Conservation (phyloP, 1,284 basidiomycete species). For the Rhodotorula sp. region DNA sequence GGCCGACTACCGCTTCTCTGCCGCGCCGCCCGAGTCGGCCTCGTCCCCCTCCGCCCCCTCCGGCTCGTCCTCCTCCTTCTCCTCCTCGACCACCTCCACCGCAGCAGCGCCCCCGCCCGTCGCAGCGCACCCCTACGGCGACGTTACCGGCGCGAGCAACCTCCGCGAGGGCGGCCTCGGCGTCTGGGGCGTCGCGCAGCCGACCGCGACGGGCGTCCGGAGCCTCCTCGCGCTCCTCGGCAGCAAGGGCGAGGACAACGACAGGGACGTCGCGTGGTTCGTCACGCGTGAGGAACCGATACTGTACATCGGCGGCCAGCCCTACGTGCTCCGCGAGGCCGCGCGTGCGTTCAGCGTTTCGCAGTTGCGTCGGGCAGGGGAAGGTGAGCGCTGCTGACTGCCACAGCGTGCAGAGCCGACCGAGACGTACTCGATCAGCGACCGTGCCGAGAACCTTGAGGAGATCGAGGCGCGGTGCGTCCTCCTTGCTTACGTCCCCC, state of each 20-base stretch:
- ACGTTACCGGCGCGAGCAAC: conserved; percentile 88
- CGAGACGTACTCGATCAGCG: conserved; percentile 77
- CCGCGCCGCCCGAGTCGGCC: not conserved
- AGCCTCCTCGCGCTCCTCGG: conserved; percentile 86
- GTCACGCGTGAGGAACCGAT: conserved; percentile 57
- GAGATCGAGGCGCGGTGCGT: conserved; percentile 77
- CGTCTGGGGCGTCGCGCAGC: conserved; percentile 92
- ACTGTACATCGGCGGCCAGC: conserved; percentile 78
- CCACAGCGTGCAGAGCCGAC: conserved; percentile 66
- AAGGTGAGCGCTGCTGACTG: not conserved
- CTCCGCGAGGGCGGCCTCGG: conserved; percentile 82
- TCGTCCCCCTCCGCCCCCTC: not conserved
- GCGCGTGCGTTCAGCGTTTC: not conserved
- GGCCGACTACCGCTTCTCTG: conserved; percentile 35
- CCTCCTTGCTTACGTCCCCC: not conserved
- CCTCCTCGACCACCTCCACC: not conserved
- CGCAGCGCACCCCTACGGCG: not conserved
- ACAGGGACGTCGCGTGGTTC: conserved; percentile 56
- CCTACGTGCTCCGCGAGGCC: conserved; percentile 93
- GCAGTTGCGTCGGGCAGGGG: too few species aligned
- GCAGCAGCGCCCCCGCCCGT: too few species aligned
- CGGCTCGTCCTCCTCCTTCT: conserved; percentile 3
- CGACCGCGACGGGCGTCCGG: conserved; percentile 86
- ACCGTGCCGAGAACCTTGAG: conserved; percentile 91
- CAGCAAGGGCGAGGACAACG: conserved; percentile 22